These are phyloP conservation scores for Trichosporon asahii DNA, from an alignment of 1,284 basidiomycete genomes.

Conservation along the genomic window DNA sequence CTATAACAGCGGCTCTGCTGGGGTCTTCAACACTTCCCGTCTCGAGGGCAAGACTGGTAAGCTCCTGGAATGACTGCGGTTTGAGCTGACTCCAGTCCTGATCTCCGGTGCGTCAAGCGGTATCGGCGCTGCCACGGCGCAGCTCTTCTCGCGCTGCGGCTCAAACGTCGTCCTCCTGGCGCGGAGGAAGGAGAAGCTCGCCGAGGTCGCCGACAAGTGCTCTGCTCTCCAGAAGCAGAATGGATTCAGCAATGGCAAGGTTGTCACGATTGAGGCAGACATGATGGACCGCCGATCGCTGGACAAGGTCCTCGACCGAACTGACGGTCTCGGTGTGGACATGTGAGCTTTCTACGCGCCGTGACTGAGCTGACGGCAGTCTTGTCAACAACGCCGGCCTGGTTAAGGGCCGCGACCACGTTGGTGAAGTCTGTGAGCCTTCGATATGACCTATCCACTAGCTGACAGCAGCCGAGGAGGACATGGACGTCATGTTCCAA, in stretches of 20 bases:
- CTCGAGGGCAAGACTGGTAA: slow-evolving; percentile 39
- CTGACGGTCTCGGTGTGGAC: slow-evolving; percentile 40
- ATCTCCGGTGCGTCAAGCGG: slow-evolving; percentile 48
- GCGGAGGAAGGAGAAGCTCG: slow-evolving; percentile 38
- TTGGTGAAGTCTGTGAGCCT: slow-evolving; percentile 45
- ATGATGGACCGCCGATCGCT: slow-evolving; percentile 39
- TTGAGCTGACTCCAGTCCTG: slow-evolving; percentile 31
- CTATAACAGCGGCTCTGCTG: not conserved
- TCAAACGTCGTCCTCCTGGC: slow-evolving; percentile 45
- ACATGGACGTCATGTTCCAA: slow-evolving; percentile 68
- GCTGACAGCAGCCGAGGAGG: slow-evolving; percentile 32
- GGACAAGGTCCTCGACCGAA: slow-evolving; percentile 28
- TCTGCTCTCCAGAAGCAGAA: slow-evolving; percentile 30
- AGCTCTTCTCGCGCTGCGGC: slow-evolving; percentile 43
- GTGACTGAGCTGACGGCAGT: slow-evolving; percentile 24
- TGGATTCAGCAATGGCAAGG: slow-evolving; percentile 30
- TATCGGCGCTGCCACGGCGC: slow-evolving; percentile 46
- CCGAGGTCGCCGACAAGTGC: slow-evolving; percentile 34
- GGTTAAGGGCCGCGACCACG: slow-evolving; percentile 47
- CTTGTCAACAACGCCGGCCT: slow-evolving; percentile 53
- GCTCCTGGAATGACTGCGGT: not conserved
- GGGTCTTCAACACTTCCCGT: slow-evolving; percentile 20
- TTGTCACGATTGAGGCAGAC: slow-evolving; percentile 42
- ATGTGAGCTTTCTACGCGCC: slow-evolving; percentile 33
- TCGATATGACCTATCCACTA: not conserved